phyloP scores from a whole-genome alignment of 331 rosid genomes.

The Acacia pycnantha region DNA sequence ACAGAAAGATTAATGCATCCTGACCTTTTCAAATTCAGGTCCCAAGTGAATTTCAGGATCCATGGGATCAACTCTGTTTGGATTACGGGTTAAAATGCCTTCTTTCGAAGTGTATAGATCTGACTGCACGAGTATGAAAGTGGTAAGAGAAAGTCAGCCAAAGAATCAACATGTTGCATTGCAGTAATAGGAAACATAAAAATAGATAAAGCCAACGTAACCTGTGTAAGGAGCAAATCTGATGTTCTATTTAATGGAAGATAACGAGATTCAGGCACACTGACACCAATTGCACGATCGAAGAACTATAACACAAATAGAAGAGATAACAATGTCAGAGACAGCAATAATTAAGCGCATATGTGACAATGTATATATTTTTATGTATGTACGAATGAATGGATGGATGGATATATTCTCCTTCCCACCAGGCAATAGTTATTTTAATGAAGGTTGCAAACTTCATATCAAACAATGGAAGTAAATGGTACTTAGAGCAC shows the following conservation, averaged over 20 bases:
- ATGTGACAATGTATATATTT: background rate
- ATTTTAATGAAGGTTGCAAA: background rate
- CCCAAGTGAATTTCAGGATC: constrained; percentile 73
- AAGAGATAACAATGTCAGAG: constrained; percentile 13
- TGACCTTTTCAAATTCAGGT: constrained; percentile 74
- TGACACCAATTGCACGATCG: constrained; percentile 49
- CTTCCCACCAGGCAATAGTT: constrained; percentile 14
- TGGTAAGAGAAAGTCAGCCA: constrained; percentile 9
- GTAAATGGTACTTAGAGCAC: background rate
- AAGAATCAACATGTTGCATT: background rate
- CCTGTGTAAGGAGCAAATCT: constrained; percentile 66
- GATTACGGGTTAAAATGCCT: constrained; percentile 58
- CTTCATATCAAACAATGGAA: background rate
- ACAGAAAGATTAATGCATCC: constrained; percentile 14
- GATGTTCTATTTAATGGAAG: constrained; percentile 57
- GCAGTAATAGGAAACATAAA: background rate
- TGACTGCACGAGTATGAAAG: constrained; percentile 54
- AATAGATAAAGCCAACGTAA: constrained; percentile 25
- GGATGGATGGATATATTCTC: background rate
- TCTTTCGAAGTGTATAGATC: constrained; percentile 50
- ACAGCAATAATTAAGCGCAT: constrained; percentile 4
- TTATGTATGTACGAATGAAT: background rate
- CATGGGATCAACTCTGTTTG: constrained; percentile 58
- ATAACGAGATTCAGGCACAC: constrained; percentile 54
- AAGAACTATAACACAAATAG: constrained; percentile 47